Conservation (phyloP, 2,329 filamentous ascomycete species). For the Zymoseptoria passerinii region DNA sequence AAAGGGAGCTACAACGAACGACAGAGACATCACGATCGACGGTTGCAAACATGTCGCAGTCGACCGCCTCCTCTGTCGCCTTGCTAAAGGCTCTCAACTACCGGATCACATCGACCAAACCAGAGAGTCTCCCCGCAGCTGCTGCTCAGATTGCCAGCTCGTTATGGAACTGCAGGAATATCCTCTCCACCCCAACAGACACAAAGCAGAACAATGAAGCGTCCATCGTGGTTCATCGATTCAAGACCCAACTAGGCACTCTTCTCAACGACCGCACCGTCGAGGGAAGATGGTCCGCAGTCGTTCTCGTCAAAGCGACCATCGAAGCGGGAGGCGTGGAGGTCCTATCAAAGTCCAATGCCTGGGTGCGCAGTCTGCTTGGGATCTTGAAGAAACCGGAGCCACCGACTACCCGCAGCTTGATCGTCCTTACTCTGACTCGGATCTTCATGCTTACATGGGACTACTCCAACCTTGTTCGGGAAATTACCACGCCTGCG, state of each 20-base stretch:
- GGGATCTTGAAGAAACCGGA: constrained; percentile 74
- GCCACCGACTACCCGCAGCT: constrained; percentile 62
- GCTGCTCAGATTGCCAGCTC: constrained; percentile 58
- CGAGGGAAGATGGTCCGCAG: constrained; percentile 68
- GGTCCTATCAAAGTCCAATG: constrained; percentile 60
- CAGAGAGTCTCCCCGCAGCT: constrained; percentile 64
- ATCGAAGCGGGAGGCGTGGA: constrained; percentile 82
- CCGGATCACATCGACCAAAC: constrained; percentile 61
- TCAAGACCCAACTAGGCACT: constrained; percentile 69
- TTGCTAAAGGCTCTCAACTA: constrained; percentile 55
- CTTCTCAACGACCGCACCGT: constrained; percentile 67
- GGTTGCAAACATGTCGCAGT: neutral
- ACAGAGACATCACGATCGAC: neutral
- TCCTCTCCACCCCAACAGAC: constrained; percentile 54
- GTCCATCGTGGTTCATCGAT: constrained; percentile 66
- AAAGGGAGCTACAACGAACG: neutral
- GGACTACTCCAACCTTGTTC: constrained; percentile 70
- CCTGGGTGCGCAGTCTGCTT: constrained; percentile 72
- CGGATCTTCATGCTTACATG: constrained; percentile 79
- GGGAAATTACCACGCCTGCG: constrained; percentile 80
- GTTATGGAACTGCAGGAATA: constrained; percentile 45
- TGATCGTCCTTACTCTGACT: constrained; percentile 68
- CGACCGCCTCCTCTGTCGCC: constrained; percentile 29
- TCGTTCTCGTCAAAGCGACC: constrained; percentile 69
- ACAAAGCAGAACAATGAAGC: constrained; percentile 56